A percentile compares a stretch with the other conserved stretches of the same genome.
These are phyloP conservation scores for Tanacetum coccineum DNA, from an alignment of 129 eudicot genomes.

Conservation along the genomic window DNA sequence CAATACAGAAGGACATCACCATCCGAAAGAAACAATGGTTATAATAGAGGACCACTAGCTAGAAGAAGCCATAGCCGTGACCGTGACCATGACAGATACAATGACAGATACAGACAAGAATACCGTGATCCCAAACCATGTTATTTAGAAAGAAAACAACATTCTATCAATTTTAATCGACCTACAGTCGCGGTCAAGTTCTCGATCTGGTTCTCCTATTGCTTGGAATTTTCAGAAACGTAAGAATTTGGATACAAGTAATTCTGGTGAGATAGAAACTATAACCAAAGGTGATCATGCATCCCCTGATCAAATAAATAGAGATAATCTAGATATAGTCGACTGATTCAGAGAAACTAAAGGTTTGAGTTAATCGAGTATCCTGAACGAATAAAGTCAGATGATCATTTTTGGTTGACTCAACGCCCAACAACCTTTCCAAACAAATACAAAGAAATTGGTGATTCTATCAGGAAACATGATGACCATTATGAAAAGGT, in stretches of 20 bases:
- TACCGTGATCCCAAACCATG: no score
- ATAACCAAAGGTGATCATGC: slow-evolving; percentile 32
- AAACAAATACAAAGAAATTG: no score
- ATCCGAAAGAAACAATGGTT: slow-evolving; percentile 40
- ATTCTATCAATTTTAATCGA: slow-evolving; percentile 34
- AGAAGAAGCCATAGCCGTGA: slow-evolving; percentile 36
- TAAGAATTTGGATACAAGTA: no score
- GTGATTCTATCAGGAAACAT: no score
- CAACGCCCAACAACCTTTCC: slow-evolving; percentile 49
- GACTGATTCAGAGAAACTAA: slow-evolving; percentile 31
- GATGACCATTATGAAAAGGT: no score
- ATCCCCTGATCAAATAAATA: slow-evolving; percentile 41
- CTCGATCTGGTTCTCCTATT: slow-evolving; percentile 60
- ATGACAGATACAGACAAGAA: no score
- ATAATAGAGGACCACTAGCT: slow-evolving; percentile 38
- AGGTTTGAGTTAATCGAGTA: slow-evolving; percentile 40
- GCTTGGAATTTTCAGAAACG: slow-evolving; percentile 50
- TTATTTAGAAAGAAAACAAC: slow-evolving; percentile 38
- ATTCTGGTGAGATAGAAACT: no score
- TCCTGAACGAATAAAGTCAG: slow-evolving; percentile 47
- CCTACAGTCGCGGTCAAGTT: slow-evolving; percentile 30
- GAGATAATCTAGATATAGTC: slow-evolving; percentile 38
- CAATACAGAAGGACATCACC: slow-evolving; percentile 43
- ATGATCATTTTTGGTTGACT: slow-evolving; percentile 38
- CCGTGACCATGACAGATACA: no score